Percentiles rank a stretch among this genome's conserved stretches.
phyloP scores from a whole-genome alignment of 306 rosid species.

The Albizia julibrissin region DNA sequence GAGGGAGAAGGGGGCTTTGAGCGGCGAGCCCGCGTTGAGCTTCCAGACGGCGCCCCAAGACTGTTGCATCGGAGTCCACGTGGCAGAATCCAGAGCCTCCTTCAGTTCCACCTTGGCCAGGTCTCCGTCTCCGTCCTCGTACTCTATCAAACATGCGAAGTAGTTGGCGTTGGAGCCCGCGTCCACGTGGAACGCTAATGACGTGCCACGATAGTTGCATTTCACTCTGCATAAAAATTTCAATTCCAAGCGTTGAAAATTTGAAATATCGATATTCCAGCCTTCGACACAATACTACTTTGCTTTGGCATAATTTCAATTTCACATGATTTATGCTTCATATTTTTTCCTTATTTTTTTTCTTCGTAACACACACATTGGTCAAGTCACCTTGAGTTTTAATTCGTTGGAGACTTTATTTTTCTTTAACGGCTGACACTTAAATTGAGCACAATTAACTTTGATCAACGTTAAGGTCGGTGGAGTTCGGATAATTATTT shows the following conservation, averaged over 20 bases:
- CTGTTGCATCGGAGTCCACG: constrained; percentile 58
- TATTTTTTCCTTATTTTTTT: not conserved
- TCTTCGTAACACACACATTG: not conserved
- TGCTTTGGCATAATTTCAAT: not conserved
- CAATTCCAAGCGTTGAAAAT: not conserved
- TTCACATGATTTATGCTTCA: not conserved
- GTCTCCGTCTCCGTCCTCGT: constrained; percentile 57
- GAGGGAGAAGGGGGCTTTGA: constrained; percentile 57
- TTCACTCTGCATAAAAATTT: constrained; percentile 38
- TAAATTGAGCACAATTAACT: not conserved
- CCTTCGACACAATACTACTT: too few species aligned
- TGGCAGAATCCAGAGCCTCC: constrained; percentile 24
- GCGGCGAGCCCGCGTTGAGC: constrained; percentile 27
- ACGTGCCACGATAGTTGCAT: constrained; percentile 46
- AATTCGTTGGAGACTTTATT: not conserved
- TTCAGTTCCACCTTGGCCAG: constrained; percentile 42
- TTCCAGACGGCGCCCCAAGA: constrained; percentile 79
- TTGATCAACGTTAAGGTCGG: not conserved
- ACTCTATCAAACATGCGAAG: constrained; percentile 52
- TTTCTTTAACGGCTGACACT: not conserved
- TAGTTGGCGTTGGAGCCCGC: constrained; percentile 45
- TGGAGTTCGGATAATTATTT: not conserved
- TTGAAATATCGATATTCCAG: not conserved
- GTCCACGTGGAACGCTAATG: constrained; percentile 44
- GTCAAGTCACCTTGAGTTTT: not conserved